Conservation (phyloP, 306 rosid genomes). For the Dalbergia cultrata region DNA sequence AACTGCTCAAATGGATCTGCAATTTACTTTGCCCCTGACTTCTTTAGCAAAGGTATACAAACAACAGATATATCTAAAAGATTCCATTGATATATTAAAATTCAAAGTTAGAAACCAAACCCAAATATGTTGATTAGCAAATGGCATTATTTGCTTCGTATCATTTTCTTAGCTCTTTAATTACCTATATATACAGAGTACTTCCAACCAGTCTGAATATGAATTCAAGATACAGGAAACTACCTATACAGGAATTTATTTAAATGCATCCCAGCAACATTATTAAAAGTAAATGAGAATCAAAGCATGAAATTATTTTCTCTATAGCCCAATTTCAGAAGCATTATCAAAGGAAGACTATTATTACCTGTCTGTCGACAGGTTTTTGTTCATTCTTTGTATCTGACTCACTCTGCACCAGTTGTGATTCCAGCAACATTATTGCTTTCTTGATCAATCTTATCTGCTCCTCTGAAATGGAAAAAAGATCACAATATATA, state of each 20-base stretch:
- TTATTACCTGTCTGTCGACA: constrained; percentile 81
- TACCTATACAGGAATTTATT: constrained; percentile 18
- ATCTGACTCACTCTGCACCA: constrained; percentile 49
- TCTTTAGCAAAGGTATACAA: constrained; percentile 20
- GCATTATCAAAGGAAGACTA: constrained; percentile 1
- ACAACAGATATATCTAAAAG: not conserved
- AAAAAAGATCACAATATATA: too few species aligned
- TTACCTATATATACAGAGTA: not conserved
- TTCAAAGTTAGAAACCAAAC: not conserved
- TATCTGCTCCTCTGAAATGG: constrained; percentile 53
- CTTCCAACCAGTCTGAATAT: constrained; percentile 37
- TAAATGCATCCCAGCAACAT: constrained; percentile 19
- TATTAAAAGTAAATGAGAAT: constrained; percentile 12
- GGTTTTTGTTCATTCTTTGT: constrained; percentile 59
- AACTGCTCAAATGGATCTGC: constrained; percentile 8
- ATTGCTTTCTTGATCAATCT: constrained; percentile 57
- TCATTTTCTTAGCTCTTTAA: constrained; percentile 32
- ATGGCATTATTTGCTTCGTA: not conserved
- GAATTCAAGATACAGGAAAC: constrained; percentile 2
- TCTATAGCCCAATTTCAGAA: not conserved
- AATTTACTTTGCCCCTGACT: not conserved
- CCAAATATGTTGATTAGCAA: not conserved
- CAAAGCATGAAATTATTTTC: not conserved
- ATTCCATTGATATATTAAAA: not conserved
- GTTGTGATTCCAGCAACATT: constrained; percentile 61